Evolutionary conservation across 2,329 filamentous ascomycete genomes (phyloP).

Genomic region (Pyrenophora teres): DNA sequence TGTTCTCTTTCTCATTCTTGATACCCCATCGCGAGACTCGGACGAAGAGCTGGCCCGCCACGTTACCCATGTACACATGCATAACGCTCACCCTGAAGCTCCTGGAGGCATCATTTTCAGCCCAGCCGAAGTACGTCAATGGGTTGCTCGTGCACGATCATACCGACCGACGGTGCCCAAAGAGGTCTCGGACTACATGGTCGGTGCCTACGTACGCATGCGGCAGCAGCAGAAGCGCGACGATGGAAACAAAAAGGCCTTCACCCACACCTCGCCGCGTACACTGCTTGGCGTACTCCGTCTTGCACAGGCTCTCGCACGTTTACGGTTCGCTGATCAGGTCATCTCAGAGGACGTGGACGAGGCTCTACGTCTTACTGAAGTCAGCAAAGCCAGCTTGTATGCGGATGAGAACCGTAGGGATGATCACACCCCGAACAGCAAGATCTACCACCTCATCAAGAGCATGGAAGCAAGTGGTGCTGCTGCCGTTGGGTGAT

Average conservation of each 20-base stretch:
- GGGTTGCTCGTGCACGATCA: constrained; percentile 88
- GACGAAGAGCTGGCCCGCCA: constrained; percentile 95
- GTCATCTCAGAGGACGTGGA: constrained; percentile 94
- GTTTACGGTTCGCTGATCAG: constrained; percentile 82
- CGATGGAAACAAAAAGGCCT: constrained; percentile 88
- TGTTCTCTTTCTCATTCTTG: constrained; percentile 92
- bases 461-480: constrained; percentile 84
- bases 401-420: constrained; percentile 66
- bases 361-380: constrained; percentile 86
- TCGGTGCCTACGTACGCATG: constrained; percentile 94
- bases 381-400: constrained; percentile 90
- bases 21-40: constrained; percentile 85
- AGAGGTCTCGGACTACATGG: constrained; percentile 90
- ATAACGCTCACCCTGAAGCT: constrained; percentile 83
- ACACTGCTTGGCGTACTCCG: constrained; percentile 91
- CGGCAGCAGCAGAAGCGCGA: constrained; percentile 89
- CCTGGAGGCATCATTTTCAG: constrained; percentile 76
- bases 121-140: constrained; percentile 92
- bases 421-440: constrained; percentile 77
- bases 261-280: constrained; percentile 91
- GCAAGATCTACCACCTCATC: constrained; percentile 93
- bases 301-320: constrained; percentile 89
- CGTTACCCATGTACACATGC: constrained; percentile 96
- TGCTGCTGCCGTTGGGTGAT: constrained; percentile 76
- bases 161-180: constrained; percentile 87